Percentiles rank a stretch among this genome's conserved stretches.
These are phyloP conservation scores for Apiotrichum montevideense DNA, from an alignment of 1,284 basidiomycete species.

Conservation along the genomic window DNA sequence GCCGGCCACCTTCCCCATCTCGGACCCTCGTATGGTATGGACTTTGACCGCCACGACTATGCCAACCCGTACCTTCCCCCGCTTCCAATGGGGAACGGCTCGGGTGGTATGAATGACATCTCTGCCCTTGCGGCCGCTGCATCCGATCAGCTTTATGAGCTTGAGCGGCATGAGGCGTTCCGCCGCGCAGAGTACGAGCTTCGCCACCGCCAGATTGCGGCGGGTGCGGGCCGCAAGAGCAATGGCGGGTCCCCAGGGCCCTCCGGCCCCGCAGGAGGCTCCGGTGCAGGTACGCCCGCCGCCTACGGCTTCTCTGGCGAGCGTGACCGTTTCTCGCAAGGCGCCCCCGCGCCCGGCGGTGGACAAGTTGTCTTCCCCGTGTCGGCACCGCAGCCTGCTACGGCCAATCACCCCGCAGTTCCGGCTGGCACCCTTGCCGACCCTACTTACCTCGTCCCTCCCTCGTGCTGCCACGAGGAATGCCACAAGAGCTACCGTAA, in stretches of 20 bases:
- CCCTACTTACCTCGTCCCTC: constrained; percentile 48
- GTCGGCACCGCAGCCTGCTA: constrained; percentile 44
- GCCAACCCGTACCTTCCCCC: constrained; percentile 32
- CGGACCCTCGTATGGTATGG: constrained; percentile 43
- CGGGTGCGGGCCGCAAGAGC: constrained; percentile 43
- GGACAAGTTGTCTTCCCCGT: constrained; percentile 45
- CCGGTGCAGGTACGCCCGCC: neutral
- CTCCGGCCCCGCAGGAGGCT: neutral
- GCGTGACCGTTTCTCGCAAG: constrained; percentile 36
- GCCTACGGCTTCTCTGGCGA: constrained; percentile 38
- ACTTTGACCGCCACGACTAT: constrained; percentile 39
- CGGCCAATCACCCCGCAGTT: constrained; percentile 42
- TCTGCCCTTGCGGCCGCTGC: constrained; percentile 70
- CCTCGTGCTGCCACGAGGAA: constrained; percentile 50
- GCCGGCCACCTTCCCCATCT: constrained; percentile 34
- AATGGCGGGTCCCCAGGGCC: constrained; percentile 62
- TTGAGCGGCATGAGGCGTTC: constrained; percentile 76
- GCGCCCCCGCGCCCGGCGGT: constrained; percentile 31
- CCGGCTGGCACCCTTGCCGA: constrained; percentile 47
- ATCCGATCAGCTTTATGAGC: constrained; percentile 74
- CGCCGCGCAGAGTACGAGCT: constrained; percentile 79
- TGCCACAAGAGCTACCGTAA: constrained; percentile 51
- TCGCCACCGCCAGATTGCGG: constrained; percentile 53
- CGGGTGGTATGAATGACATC: constrained; percentile 45
- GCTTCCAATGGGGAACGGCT: constrained; percentile 24